These are phyloP conservation scores for Talaromyces sp. DNA, from an alignment of 2,329 filamentous ascomycete species.

Conservation along the genomic window DNA sequence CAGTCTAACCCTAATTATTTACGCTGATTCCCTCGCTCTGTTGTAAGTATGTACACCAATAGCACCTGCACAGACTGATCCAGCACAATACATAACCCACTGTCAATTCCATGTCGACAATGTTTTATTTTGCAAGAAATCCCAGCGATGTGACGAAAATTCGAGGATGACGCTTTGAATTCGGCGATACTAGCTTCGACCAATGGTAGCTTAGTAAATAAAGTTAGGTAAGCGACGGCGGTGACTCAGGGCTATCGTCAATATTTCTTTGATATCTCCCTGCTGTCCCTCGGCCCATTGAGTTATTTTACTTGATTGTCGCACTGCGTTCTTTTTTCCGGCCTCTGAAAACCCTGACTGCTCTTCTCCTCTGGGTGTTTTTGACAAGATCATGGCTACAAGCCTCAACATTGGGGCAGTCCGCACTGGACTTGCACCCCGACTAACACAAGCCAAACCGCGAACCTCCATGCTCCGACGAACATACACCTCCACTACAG, in stretches of 20 bases:
- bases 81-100: too few species aligned
- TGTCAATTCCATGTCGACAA: too few species aligned
- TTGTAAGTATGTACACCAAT: too few species aligned
- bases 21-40: too few species aligned
- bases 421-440: constrained; percentile 18
- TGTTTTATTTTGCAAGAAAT: too few species aligned
- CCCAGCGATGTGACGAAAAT: neutral
- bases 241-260: constrained; percentile 4
- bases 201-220: constrained; percentile 1
- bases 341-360: too few species aligned
- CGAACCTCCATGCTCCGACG: constrained; percentile 30
- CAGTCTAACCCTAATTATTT: too few species aligned
- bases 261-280: neutral
- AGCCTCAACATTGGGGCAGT: constrained; percentile 17
- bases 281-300: neutral
- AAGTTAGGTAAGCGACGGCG: constrained; percentile 6
- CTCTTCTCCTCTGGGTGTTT: neutral
- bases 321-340: neutral
- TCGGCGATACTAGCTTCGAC: neutral
- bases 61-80: neutral
- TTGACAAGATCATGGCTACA: constrained; percentile 14
- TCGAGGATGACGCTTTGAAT: constrained; percentile 13
- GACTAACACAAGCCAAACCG: constrained; percentile 26
- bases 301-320: neutral
- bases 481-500: constrained; percentile 32